Evolutionary conservation across 306 rosid species (phyloP), one percentile per base, ranked within the genome.

Genomic region (Neltuma alba): DNA sequence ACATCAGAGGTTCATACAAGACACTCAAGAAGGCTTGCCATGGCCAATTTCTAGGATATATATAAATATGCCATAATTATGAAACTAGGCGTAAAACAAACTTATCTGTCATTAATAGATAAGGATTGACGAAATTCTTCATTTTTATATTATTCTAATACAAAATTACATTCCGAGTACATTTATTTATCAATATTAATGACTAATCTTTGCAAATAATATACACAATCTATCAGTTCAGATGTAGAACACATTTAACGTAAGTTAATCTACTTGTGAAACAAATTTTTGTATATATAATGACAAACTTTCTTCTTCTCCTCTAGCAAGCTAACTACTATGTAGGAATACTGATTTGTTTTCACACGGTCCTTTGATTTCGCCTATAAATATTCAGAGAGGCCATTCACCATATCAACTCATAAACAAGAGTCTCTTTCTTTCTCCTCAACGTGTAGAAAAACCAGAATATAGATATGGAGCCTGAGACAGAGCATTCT

Each of bases 401-500:
- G 55, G 45, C 0, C 20, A 45, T 14, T 33, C 67, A 33, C 10
- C 42, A 66, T 67, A 80, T 34, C 76, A 70, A n/a, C 63, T 47
- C 79, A 18, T 69, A 4, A 40, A 30, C 50, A 31, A 72, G n/a
- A 47, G 28, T 66, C 72, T n/a, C 54, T 50, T 20, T 40, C 41
- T 55, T 31, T 80, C 80, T 21, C 3, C 31, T n/a, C 6, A 73
- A 44, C 15, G 58, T 60, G 0, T 70, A 45, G 1, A 74, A 7
- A 45, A 33, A 16, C 52, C 41, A 75, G 20, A 37, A 42, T 14
- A 61, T 7, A 81, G 28, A 13, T 89, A 79, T 78, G 86, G 88
- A 81, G 40, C 40, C 72, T 55, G 85, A 89, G 62, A 66, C 36
- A 74, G 80, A 87, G 4, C 64, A 85, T 23, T 73, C 83, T 15